Evolutionary conservation across 306 rosid species (phyloP).

Genomic region (Castanopsis chinensis): DNA sequence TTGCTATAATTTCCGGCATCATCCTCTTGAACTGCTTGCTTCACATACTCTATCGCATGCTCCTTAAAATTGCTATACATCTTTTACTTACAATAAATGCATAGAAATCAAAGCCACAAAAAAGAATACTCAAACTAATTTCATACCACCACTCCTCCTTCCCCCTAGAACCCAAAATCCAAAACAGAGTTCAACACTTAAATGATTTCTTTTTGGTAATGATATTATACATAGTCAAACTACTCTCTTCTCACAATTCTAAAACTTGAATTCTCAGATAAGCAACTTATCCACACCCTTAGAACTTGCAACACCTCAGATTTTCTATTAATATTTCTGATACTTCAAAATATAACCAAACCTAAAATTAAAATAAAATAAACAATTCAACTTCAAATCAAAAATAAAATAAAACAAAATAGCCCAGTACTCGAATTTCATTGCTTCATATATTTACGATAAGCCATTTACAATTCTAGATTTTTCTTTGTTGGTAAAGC

Average conservation of each 20-base stretch:
- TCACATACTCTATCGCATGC: conserved; percentile 93
- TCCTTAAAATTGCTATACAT: conserved; percentile 99
- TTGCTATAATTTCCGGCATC: conserved; percentile 85
- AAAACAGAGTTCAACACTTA: neutral
- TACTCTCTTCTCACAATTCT: neutral
- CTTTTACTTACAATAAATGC: conserved; percentile 23
- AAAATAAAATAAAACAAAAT: no score
- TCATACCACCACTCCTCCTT: neutral
- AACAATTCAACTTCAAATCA: no score
- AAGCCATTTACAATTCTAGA: no score
- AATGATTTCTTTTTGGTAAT: neutral
- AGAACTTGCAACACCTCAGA: neutral
- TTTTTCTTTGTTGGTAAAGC: no score
- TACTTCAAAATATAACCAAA: no score
- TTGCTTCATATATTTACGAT: no score
- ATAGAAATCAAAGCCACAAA: conserved; percentile 8
- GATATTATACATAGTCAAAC: neutral
- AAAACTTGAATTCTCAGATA: neutral
- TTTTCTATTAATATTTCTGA: no score
- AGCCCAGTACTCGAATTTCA: no score
- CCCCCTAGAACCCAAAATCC: neutral
- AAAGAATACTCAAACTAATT: neutral
- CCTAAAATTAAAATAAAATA: no score
- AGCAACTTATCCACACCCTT: neutral
- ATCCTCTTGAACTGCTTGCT: conserved; percentile 93